Evolutionary conservation across 768 basidiomycete species (phyloP), one percentile per base, ranked within the genome.

Genomic region (Lactarius quietus): DNA sequence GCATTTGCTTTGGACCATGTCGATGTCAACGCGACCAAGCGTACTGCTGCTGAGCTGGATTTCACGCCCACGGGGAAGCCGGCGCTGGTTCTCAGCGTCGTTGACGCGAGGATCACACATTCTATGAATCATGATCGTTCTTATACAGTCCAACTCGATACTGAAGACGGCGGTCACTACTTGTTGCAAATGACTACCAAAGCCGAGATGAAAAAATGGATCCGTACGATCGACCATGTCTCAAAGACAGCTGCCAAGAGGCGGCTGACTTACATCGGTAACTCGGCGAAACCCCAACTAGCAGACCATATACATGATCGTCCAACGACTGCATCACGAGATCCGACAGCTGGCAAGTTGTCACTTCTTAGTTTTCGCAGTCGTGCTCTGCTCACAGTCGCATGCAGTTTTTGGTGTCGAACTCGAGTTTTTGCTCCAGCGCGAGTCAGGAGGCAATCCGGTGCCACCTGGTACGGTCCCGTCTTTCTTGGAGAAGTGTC

Each of bases 131-230:
- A 88, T 73, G 88, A 92, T 67, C 82, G 92, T 54, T 90, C 92
- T 55, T 94, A 86, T 74, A 86, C 85, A 57, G 91, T 94, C 79
- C 85, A 89, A 71, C 79, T 95, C 52, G 86, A 90, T 71, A 90
- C 92, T 0, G 93, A 94, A 73, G 92, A 94, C 72, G 93, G 93
- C 9, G 92, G 90, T 0, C 88, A 88, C 71, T 92, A 92, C 71
- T 74, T 93, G 38, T 76, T 94, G 18, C 93, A 95, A 73, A 87
- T 90, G 1, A 74, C 84, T 39, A 86, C 82, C 70, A 85, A 82
- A 73, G 79, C 81, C 43, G 92, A 93, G 69, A 87, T 92, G 86
- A 78, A 74, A 61, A 86, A 81, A 70, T 95, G 93, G 93, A 80
- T 92, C 60, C 86, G 88, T 20, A 87, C 85, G 29, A 86, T 95